phyloP scores from a whole-genome alignment of 2,329 filamentous ascomycete species.

The Emergomyces pasteurianus region DNA sequence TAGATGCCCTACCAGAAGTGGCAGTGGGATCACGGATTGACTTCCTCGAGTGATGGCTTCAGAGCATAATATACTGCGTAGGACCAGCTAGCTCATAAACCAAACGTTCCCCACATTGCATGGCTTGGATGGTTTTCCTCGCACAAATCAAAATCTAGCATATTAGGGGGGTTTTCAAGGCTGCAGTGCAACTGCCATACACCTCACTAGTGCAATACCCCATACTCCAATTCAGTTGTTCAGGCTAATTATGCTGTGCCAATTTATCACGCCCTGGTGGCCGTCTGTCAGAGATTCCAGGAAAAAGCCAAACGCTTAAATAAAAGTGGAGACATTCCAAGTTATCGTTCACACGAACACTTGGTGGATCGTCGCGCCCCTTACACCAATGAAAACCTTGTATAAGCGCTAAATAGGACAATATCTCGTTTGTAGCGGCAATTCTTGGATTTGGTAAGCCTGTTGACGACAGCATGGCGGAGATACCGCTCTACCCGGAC shows the following conservation, averaged over 20 bases:
- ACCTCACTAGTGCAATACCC: neutral
- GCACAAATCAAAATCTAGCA: neutral
- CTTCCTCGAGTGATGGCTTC: neutral
- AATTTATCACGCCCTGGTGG: too few relatives aligned
- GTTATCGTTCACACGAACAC: too few relatives aligned
- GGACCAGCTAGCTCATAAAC: neutral
- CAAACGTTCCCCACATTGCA: too few relatives aligned
- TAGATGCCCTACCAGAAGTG: neutral
- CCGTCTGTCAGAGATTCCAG: too few relatives aligned
- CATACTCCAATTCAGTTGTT: neutral
- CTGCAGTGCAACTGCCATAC: neutral
- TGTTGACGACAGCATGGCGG: too few relatives aligned
- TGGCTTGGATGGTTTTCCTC: neutral
- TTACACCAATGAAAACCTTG: neutral
- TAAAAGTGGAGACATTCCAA: too few relatives aligned
- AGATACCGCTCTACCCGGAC: too few relatives aligned
- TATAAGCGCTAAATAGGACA: neutral
- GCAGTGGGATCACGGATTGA: neutral
- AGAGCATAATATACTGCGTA: neutral
- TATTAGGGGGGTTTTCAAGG: neutral
- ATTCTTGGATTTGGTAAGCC: neutral
- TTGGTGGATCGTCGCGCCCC: neutral
- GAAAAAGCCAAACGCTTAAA: too few relatives aligned
- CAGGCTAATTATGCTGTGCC: too few relatives aligned
- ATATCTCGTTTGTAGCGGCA: neutral